Evolutionary conservation across 306 rosid genomes (phyloP), one percentile per base, ranked within the genome.

Genomic region (Cicer chorassanicum): DNA sequence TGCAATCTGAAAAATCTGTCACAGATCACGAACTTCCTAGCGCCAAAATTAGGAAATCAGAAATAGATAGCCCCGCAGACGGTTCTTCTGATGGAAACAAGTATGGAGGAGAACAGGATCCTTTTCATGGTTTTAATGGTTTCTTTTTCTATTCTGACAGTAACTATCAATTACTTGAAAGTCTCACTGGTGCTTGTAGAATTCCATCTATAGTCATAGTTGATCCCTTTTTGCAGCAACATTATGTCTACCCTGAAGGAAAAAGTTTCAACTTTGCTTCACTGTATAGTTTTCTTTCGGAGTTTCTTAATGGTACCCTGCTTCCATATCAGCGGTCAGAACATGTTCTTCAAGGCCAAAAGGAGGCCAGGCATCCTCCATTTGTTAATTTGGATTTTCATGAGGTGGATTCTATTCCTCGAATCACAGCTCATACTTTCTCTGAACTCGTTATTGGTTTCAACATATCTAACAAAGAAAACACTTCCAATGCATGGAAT

Each of bases 311-410:
- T 76, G 88, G 84, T 78, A 90, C 88, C 49, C 86, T 91, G 82
- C 79, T 72, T 79, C 97, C 97, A 55, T 91, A 91, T 81, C 88
- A 78, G 60, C 81, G 36, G 73, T 88, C 95, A 36, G 88, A 85
- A 65, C 76, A 84, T 56, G 81, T 81, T 66, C 74, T 74, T 82
- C 82, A 74, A 24, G 59, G 55, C 82, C 87, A 87, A 72, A 87
- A 88, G 78, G 87, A 82, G 78, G 84, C 90, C 72, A 74, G 63
- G 60, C 86, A 12, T 68, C 96, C 98, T 76, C 97, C 96, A 54
- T 91, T 88, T 89, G 91, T 93, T 80, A 91, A 93, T 85, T 76
- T 88, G 87, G 94, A 91, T 83, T 91, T 91, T 89, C 96, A 86
- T 78, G 96, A 94, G 80, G 84, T 82, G 87, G 90, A 94, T 79